Conservation (phyloP, 2,329 filamentous ascomycete genomes). For the Trichophaea hybrida region DNA sequence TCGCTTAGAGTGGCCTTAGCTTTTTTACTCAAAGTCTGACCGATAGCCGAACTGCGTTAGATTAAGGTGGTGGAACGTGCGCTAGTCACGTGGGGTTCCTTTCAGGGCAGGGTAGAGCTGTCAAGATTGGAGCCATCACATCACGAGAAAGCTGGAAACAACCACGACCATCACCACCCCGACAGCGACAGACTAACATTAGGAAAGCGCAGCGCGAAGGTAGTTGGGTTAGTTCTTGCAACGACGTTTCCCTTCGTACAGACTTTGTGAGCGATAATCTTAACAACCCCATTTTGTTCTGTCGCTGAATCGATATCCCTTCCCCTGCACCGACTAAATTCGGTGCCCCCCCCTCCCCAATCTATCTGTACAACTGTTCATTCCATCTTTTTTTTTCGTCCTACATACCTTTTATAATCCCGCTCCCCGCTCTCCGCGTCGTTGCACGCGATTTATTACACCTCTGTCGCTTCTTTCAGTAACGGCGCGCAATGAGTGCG, state of each 20-base stretch:
- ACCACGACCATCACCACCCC: background rate
- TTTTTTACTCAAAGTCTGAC: no score
- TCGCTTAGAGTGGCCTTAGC: no score
- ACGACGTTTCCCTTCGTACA: background rate
- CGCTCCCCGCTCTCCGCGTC: background rate
- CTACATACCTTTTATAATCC: background rate
- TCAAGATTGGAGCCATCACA: background rate
- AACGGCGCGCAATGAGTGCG: background rate
- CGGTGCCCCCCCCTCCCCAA: background rate
- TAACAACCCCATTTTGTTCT: no score
- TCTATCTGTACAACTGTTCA: background rate
- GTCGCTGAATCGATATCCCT: no score
- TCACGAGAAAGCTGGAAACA: background rate
- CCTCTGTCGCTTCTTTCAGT: background rate
- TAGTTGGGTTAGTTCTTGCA: background rate
- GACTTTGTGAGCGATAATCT: background rate
- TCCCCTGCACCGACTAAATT: background rate
- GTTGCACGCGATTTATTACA: background rate
- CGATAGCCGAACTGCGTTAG: background rate
- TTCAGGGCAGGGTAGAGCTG: background rate
- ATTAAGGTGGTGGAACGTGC: background rate
- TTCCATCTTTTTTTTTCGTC: background rate
- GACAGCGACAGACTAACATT: background rate
- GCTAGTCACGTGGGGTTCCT: background rate
- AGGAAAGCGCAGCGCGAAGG: background rate